These are phyloP conservation scores for Citropsis articulata DNA, from an alignment of 345 rosid species.

Conservation along the genomic window DNA sequence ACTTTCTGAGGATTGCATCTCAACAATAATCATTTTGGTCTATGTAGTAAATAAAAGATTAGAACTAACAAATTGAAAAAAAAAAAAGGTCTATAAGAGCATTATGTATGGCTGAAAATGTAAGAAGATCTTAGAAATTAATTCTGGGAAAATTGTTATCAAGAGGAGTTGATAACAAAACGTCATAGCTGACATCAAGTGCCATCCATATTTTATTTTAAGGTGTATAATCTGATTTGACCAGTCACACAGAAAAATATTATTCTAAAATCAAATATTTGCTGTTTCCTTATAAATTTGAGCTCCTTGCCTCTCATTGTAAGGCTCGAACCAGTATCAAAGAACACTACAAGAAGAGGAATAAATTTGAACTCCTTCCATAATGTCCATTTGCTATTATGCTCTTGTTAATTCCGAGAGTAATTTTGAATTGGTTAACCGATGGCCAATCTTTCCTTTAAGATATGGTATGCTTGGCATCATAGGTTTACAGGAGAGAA, in stretches of 20 bases:
- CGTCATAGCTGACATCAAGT: not conserved
- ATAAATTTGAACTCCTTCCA: too few relatives aligned
- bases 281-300: not conserved
- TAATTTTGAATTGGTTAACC: not conserved
- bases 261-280: not conserved
- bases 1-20: not conserved
- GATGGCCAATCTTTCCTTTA: not conserved
- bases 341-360: not conserved
- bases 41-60: too few relatives aligned
- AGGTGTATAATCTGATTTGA: not conserved
- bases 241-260: not conserved
- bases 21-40: too few relatives aligned
- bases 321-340: not conserved
- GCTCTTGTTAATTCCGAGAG: too few relatives aligned
- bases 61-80: too few relatives aligned
- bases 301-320: not conserved
- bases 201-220: not conserved
- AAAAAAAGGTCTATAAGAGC: too few relatives aligned
- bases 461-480: not conserved
- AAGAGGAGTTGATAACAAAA: not conserved
- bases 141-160: not conserved
- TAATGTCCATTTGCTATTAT: too few relatives aligned
- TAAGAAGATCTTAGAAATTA: not conserved
- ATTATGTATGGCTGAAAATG: not conserved
- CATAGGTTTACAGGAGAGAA: slow-evolving; percentile 35